Conservation (phyloP, 768 basidiomycete species). For the Boletus tylopilopsis region DNA sequence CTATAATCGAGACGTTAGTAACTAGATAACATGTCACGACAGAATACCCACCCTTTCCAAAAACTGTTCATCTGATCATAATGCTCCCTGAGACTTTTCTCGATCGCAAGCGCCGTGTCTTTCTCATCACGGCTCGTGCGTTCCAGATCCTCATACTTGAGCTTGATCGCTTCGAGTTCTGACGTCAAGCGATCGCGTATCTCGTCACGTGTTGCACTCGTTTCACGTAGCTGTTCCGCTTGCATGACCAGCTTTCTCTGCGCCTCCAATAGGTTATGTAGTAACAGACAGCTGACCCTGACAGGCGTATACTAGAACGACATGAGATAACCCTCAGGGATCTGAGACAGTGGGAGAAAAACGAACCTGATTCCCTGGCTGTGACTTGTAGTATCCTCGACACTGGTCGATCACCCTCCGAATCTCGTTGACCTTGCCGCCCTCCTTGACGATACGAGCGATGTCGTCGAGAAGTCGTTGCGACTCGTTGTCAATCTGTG, state of each 20-base stretch:
- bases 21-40: conserved; percentile 6
- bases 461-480: conserved; percentile 53
- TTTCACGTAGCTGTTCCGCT: conserved; percentile 29
- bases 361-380: conserved; percentile 44
- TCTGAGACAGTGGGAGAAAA: conserved; percentile 11
- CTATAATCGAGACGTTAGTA: conserved; percentile 25
- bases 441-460: conserved; percentile 50
- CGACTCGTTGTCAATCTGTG: conserved; percentile 39
- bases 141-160: conserved; percentile 41
- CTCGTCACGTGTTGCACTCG: conserved; percentile 31
- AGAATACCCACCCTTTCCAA: conserved; percentile 34
- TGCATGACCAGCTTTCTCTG: conserved; percentile 40
- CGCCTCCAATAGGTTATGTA: conserved; percentile 48
- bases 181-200: conserved; percentile 28
- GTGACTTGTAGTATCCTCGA: conserved; percentile 42
- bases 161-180: conserved; percentile 35
- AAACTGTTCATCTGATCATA: conserved; percentile 43
- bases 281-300: conserved; percentile 44
- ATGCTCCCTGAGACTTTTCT: conserved; percentile 52
- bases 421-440: conserved; percentile 48
- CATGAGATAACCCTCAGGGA: conserved; percentile 7
- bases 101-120: conserved; percentile 47
- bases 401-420: conserved; percentile 51
- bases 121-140: conserved; percentile 45
- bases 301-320: conserved; percentile 46